Evolutionary conservation across 23 red algal genomes (phyloP), one percentile per base, ranked within the genome.

Genomic region (Gracilaria vermiculophylla): DNA sequence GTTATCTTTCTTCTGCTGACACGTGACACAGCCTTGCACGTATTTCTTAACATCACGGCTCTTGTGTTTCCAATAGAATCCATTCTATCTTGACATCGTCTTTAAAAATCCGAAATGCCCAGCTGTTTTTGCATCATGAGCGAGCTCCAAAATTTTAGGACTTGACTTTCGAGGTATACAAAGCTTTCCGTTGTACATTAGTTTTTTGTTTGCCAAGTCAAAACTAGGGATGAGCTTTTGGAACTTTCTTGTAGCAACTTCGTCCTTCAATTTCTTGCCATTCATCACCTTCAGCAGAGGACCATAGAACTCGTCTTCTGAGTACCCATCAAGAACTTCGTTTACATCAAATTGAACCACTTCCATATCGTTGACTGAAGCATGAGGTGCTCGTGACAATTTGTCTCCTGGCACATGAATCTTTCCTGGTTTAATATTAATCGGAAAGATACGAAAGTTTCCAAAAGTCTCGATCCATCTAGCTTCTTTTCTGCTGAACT

Each of bases 41-140:
- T 70, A 85, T 28, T 12, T 9, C 0, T 37, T 16, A 27, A 83
- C 56, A 50, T 65, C 78, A n/a, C 54, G 24, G 17, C 14, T 65
- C 40, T 83, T 83, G 24, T 83, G 10, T 64, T 67, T 83, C 78
- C 78, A 83, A 37, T 83, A 54, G 44, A 81, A 85, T 5, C 23
- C 12, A 27, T 14, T 28, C 0, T 69, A 57, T n/a, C 57, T 5
- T 24, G 21, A 67, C 0, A 85, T 17, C 14, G 61, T 85, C 47
- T 85, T 69, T 39, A 60, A 20, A 53, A 85, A 85, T 0, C 15
- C 56, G 37, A 85, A 85, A 44, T 85, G 58, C 16, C 58, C 80
- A 50, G 37, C 51, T 12, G 60, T 44, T 19, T 45, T 64, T 24
- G 32, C 32, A 15, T 85, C 64, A 58, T 85, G 80, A 3, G 62